phyloP scores from a whole-genome alignment of 768 basidiomycete genomes.

The Phaeolepiota aurea region DNA sequence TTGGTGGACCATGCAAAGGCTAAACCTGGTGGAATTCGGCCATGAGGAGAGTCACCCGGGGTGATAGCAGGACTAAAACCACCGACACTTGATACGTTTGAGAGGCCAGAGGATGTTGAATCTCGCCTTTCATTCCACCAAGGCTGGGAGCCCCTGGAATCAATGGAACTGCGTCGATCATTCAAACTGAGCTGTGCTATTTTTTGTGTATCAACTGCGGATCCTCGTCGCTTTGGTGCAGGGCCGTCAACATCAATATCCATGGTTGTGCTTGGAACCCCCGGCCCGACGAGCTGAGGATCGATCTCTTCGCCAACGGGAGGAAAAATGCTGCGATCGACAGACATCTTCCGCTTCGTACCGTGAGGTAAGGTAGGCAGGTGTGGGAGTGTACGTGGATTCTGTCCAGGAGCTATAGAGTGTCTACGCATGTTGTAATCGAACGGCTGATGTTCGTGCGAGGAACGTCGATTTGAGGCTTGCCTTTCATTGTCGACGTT shows the following conservation, averaged over 20 bases:
- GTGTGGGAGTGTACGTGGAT: constrained; percentile 31
- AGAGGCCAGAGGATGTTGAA: constrained; percentile 62
- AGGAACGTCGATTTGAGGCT: constrained; percentile 14
- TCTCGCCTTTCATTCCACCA: constrained; percentile 66
- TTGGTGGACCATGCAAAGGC: constrained; percentile 67
- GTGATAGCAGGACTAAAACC: constrained; percentile 50
- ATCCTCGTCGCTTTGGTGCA: constrained; percentile 76
- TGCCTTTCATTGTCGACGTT: constrained; percentile 28
- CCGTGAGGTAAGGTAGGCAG: constrained; percentile 40
- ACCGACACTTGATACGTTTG: constrained; percentile 45
- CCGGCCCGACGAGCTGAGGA: constrained; percentile 59
- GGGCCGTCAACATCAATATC: constrained; percentile 54
- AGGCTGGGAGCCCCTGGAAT: constrained; percentile 54
- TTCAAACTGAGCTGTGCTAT: constrained; percentile 70
- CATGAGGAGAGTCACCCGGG: constrained; percentile 55
- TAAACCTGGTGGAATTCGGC: constrained; percentile 52
- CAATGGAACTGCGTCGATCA: constrained; percentile 72
- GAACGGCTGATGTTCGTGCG: constrained; percentile 41
- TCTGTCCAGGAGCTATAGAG: constrained; percentile 56
- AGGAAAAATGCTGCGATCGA: constrained; percentile 46
- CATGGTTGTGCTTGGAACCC: constrained; percentile 48
- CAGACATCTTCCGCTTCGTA: constrained; percentile 79
- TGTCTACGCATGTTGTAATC: constrained; percentile 69
- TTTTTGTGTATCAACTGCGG: constrained; percentile 70
- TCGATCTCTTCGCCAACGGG: constrained; percentile 57